Evolutionary conservation across 495 filamentous ascomycete genomes (phyloP), one percentile per base, ranked within the genome.

Genomic region (Achaetomiella virescens): DNA sequence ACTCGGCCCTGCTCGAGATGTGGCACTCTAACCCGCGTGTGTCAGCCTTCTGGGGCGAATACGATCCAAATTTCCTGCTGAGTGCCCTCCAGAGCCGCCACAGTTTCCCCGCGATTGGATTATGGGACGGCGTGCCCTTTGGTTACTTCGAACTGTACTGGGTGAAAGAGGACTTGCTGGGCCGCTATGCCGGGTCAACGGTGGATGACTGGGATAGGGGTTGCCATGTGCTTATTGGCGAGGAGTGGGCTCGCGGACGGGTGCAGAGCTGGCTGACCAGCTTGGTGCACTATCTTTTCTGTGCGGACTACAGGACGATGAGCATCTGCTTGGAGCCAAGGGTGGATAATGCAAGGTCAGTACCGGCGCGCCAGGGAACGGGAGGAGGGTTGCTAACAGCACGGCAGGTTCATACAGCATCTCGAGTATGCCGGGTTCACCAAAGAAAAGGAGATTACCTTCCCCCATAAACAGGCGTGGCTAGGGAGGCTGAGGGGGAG

Each of bases 111-210:
- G 88, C 85, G 2, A 92, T 98, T 60, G 93, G 89, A 29, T 84
- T 87, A 73, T 98, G 91, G 91, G 89, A 95, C 50, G 91, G 89
- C 3, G 87, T 91, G 55, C 93, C 93, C 0, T 98, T 97, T 70
- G 93, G 93, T 0, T 98, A 95, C 62, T 96, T 98, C 65, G 95
- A 98, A 74, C 81, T 98, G 37, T 98, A 98, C 73, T 98, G 95
- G 95, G 91, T 93, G 2, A 96, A 96, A 61, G 93, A 98, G 67
- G 95, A 97, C 65, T 70, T 72, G 2, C 66, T 98, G 21, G 90
- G 88, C 0, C 76, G 76, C 25, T 72, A 86, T 47, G 66, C 92
- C 29, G 80, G 82, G 0, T 71, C 71, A 33, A 73, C 73, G 5
- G 81, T 84, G 1, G 81, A 81, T 22, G 85, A 95, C 62, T 97